Conservation (phyloP, 2,329 filamentous ascomycete genomes). For the Claviceps sp. region DNA sequence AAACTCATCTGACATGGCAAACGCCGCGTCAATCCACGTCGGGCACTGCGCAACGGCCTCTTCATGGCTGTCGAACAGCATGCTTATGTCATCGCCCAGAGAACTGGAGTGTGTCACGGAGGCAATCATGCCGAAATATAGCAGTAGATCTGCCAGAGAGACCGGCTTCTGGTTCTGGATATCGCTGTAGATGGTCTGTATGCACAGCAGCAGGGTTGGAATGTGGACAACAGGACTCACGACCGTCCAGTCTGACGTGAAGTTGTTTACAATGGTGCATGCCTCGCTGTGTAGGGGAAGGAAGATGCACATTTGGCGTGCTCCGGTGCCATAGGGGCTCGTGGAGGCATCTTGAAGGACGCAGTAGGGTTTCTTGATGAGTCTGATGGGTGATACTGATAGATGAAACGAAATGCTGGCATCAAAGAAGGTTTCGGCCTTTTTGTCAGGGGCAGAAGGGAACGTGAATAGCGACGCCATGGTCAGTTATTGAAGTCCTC, state of each 20-base stretch:
- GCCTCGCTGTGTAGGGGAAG: constrained; percentile 4
- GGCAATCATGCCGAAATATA: constrained; percentile 2
- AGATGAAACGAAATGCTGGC: constrained; percentile 1
- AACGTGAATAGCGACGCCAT: no score
- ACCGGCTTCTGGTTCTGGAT: constrained; percentile 1
- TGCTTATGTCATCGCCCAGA: not conserved
- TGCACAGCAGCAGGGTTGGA: not conserved
- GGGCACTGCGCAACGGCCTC: constrained; percentile 2
- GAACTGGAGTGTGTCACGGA: constrained; percentile 1
- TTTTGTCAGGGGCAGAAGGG: not conserved
- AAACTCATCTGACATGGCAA: constrained; percentile 2
- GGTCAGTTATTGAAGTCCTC: no score
- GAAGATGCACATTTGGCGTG: constrained; percentile 1
- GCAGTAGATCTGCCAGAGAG: not conserved
- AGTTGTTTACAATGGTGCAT: constrained; percentile 1
- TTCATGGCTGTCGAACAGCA: constrained; percentile 1
- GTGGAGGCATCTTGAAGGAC: constrained; percentile 2
- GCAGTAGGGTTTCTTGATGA: constrained; percentile 4
- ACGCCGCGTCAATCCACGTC: constrained; percentile 2
- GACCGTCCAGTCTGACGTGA: constrained; percentile 1
- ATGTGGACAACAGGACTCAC: not conserved
- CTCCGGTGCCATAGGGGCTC: not conserved
- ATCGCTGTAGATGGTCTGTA: constrained; percentile 3
- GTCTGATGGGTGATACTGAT: constrained; percentile 4
- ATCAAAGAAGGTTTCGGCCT: not conserved